Conservation (phyloP, 106 monocot genomes). For the Dendrobium nobile region DNA sequence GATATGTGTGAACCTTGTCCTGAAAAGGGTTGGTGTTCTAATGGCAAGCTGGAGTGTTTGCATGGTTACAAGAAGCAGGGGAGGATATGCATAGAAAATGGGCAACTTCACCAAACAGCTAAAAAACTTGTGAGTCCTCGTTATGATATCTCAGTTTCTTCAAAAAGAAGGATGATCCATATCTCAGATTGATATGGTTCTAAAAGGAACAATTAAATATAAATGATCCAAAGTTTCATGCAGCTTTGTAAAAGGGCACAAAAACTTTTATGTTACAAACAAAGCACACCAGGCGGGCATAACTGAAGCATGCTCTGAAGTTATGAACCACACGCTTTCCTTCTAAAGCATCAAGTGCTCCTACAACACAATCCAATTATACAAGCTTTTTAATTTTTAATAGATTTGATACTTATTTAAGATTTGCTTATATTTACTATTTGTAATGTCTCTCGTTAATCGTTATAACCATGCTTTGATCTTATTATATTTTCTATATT, state of each 20-base stretch:
- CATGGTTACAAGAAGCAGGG: constrained; percentile 73
- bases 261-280: background rate
- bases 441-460: too few relatives aligned
- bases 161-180: background rate
- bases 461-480: too few relatives aligned
- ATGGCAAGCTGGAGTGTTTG: constrained; percentile 53
- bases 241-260: background rate
- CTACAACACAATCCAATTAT: background rate
- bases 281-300: background rate
- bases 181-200: background rate
- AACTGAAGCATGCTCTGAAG: background rate
- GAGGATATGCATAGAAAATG: constrained; percentile 68
- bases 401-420: background rate
- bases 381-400: background rate
- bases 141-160: background rate
- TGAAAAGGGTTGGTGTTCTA: constrained; percentile 51
- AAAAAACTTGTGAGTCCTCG: constrained; percentile 45
- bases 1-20: constrained; percentile 87
- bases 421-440: too few relatives aligned
- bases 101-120: constrained; percentile 38
- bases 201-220: background rate
- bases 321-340: background rate
- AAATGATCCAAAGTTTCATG: background rate
- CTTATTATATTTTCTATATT: too few relatives aligned
- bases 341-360: background rate